A percentile compares a stretch with the other conserved stretches of the same genome.
phyloP scores from a whole-genome alignment of 2,329 filamentous ascomycete genomes.

The Fusarium verticillioides region DNA sequence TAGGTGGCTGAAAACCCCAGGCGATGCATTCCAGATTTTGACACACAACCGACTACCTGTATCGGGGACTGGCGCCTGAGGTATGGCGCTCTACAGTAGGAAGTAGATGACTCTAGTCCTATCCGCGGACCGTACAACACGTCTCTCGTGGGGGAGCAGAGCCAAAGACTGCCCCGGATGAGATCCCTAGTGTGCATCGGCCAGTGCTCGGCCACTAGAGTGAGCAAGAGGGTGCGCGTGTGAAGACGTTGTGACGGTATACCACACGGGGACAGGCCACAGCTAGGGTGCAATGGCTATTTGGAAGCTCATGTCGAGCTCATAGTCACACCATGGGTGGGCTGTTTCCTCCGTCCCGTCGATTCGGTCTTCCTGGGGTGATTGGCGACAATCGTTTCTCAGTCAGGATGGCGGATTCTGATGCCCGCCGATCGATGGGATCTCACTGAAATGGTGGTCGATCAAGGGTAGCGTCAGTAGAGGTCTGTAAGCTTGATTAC shows the following conservation, averaged over 20 bases:
- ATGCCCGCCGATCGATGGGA: slow-evolving; percentile 42
- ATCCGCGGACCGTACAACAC: slow-evolving; percentile 16
- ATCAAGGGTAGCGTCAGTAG: slow-evolving; percentile 29
- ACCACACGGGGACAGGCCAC: slow-evolving; percentile 39
- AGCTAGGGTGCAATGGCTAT: slow-evolving; percentile 34
- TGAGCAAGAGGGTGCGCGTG: slow-evolving; percentile 31
- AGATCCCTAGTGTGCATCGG: slow-evolving; percentile 26
- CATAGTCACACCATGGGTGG: slow-evolving; percentile 46
- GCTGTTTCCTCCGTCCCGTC: slow-evolving; percentile 44
- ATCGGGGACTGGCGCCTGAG: slow-evolving; percentile 6
- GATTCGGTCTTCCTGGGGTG: slow-evolving; percentile 40
- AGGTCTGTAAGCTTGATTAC: slow-evolving; percentile 26
- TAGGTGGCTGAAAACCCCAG: slow-evolving; percentile 24
- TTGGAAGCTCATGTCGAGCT: slow-evolving; percentile 39
- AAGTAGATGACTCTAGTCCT: slow-evolving; percentile 20
- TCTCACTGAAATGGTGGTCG: slow-evolving; percentile 38
- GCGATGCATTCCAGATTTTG: slow-evolving; percentile 30
- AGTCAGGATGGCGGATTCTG: slow-evolving; percentile 34
- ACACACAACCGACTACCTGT: slow-evolving; percentile 17
- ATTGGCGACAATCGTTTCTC: slow-evolving; percentile 38
- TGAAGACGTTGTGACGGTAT: slow-evolving; percentile 35
- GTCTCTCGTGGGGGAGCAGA: slow-evolving; percentile 16
- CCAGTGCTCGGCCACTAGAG: slow-evolving; percentile 28
- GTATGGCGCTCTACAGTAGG: not conserved
- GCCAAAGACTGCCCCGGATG: slow-evolving; percentile 33